phyloP scores from a whole-genome alignment of 1,284 basidiomycete species.

The Malassezia obtusa region DNA sequence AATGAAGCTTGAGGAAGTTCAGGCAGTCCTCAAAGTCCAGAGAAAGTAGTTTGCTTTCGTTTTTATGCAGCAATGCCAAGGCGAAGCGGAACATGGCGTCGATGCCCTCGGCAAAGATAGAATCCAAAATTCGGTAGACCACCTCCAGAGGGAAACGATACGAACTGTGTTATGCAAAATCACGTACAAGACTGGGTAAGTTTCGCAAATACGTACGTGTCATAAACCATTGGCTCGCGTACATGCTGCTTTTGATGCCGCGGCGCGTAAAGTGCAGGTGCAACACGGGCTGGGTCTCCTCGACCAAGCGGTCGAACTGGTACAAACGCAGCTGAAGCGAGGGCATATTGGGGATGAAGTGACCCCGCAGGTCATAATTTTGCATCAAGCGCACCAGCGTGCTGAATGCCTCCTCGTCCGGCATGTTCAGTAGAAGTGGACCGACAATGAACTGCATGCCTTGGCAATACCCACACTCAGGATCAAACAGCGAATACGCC shows the following conservation, averaged over 20 bases:
- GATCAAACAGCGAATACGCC: slow-evolving; percentile 91
- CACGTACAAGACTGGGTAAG: slow-evolving; percentile 3
- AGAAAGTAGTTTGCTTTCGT: slow-evolving; percentile 57
- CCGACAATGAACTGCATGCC: slow-evolving; percentile 82
- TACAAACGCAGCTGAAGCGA: slow-evolving; percentile 79
- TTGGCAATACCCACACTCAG: slow-evolving; percentile 93
- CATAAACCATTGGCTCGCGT: slow-evolving; percentile 89
- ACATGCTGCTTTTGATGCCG: slow-evolving; percentile 84
- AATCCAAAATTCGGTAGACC: slow-evolving; percentile 89
- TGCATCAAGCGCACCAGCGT: slow-evolving; percentile 95
- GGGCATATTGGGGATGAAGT: slow-evolving; percentile 96
- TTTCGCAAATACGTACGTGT: slow-evolving; percentile 51
- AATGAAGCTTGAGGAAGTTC: slow-evolving; percentile 28
- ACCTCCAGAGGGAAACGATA: slow-evolving; percentile 82
- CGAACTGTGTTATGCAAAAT: slow-evolving; percentile 4
- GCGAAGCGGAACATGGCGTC: slow-evolving; percentile 95
- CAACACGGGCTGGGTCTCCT: slow-evolving; percentile 80
- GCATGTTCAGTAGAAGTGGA: slow-evolving; percentile 69
- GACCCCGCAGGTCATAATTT: slow-evolving; percentile 85
- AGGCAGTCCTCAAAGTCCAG: slow-evolving; percentile 36
- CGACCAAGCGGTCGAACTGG: slow-evolving; percentile 84
- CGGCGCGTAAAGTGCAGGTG: slow-evolving; percentile 83
- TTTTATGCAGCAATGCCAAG: slow-evolving; percentile 72
- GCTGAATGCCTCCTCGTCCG: slow-evolving; percentile 71
- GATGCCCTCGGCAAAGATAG: slow-evolving; percentile 87